Percentiles rank a stretch among this genome's conserved stretches.
Evolutionary conservation across 169 alveolate species (phyloP).

Genomic region (Plasmodium berghei): DNA sequence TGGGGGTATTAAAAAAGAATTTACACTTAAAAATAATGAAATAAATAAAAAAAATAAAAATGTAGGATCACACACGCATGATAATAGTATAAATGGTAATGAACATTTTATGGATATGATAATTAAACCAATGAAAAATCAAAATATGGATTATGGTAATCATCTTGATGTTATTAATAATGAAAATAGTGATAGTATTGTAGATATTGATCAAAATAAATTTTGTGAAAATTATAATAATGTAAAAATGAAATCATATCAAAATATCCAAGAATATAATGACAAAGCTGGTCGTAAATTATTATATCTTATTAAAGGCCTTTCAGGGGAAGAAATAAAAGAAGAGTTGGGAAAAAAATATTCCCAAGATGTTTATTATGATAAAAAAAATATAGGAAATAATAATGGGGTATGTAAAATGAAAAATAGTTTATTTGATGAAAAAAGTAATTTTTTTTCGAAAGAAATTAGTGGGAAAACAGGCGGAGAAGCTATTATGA

Average conservation of each 20-base stretch:
- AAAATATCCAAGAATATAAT: conserved; percentile 5
- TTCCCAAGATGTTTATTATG: background rate
- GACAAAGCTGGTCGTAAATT: conserved; percentile 45
- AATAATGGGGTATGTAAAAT: too few species aligned
- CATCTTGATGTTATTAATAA: background rate
- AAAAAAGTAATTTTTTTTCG: background rate
- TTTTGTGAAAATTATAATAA: background rate
- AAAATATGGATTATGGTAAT: conserved; percentile 11
- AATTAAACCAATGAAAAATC: too few species aligned
- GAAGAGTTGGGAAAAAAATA: background rate
- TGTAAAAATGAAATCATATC: background rate
- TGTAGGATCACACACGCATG: background rate
- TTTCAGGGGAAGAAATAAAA: conserved; percentile 4
- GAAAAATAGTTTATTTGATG: background rate
- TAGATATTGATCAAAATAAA: background rate
- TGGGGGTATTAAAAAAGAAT: background rate
- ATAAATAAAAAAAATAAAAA: background rate
- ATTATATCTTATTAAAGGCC: conserved; percentile 44
- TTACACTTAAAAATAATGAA: background rate
- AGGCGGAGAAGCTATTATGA: conserved; percentile 75
- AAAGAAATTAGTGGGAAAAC: conserved; percentile 22
- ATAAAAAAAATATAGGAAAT: background rate
- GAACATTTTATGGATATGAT: background rate
- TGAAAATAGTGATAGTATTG: background rate
- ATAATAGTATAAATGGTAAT: background rate